phyloP scores from a whole-genome alignment of 306 rosid species.

The Dryas alaskensis region DNA sequence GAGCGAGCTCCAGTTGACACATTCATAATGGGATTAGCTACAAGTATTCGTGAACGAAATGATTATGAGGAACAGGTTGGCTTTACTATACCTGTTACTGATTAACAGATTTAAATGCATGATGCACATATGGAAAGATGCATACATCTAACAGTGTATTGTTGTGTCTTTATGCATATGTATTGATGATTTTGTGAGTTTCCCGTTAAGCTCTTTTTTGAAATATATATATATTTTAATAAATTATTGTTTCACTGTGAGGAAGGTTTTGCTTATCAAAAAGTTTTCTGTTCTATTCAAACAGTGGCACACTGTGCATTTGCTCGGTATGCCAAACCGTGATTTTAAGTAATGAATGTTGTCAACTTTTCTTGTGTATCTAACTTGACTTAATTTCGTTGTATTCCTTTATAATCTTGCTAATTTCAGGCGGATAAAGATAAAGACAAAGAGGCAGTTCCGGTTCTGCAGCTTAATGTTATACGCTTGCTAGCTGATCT shows the following conservation, averaged over 20 bases:
- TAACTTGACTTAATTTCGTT: conserved; percentile 14
- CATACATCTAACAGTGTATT: not conserved
- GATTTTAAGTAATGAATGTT: not conserved
- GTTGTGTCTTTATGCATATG: not conserved
- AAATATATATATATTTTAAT: not conserved
- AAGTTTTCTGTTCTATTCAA: not conserved
- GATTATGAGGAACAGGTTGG: conserved; percentile 89
- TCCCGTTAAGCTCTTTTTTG: not conserved
- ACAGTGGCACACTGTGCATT: not conserved
- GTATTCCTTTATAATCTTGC: conserved; percentile 26
- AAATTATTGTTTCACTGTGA: not conserved
- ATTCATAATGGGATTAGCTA: conserved; percentile 90
- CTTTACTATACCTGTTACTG: conserved; percentile 20
- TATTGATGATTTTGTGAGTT: not conserved
- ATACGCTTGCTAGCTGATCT: conserved; percentile 80
- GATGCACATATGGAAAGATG: not conserved
- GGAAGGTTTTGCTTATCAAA: conserved; percentile 6
- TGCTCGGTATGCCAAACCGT: not conserved
- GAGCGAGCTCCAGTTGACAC: conserved; percentile 98
- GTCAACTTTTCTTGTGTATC: conserved; percentile 7
- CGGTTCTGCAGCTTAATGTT: conserved; percentile 82
- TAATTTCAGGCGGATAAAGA: conserved; percentile 73
- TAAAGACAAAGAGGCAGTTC: conserved; percentile 77
- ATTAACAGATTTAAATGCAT: conserved; percentile 4
- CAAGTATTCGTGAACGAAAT: conserved; percentile 91